Base-by-base conservation (phyloP, 1,284 basidiomycete genomes). In the Cutaneotrichosporon dermatis region DNA sequence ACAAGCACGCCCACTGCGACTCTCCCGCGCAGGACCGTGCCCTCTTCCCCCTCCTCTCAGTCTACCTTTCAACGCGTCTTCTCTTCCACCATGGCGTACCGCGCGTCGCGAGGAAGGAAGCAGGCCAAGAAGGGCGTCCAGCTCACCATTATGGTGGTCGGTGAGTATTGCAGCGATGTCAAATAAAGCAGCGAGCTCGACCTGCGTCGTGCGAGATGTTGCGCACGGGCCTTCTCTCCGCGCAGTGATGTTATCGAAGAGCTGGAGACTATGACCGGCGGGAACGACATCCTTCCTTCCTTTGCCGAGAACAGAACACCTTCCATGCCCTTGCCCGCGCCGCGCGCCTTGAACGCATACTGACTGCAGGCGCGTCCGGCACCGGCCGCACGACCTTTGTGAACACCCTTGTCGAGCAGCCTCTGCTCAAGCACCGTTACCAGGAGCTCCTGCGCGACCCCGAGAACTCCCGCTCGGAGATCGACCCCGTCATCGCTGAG, bases 71-170 rank as follows among this genome's bases (percentile, higher is more conserved):
- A 41, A 51, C 51, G 35, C 50, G 50, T 41, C 50, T 36, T 33
- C 37, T 25, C 16, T 7, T 10, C 48, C 48, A 51, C 44, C 48
- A 76, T 77, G 70, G 66, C 70, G 13, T 73, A 89, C 69, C 87
- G 88, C 75, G 86, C 88, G 81, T 88, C 89, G 74, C 85, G 89
- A 78, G 88, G 88, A 63, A 75, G 80, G 50, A 95, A 93, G 83
- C 93, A 93, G 80, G 91, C 90, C 79, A 96, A 95, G 82, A 95
- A 95, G 85, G 92, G 92, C 79, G 89, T 95, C 57, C 92, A 94
- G 82, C 91, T 95, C 82, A 95, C 92, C 69, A 78, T 93, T 69
- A 93, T 92, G 91, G 91, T 94, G 56, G 91, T 94, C 72, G 91
- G 91, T 93, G 63, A 72, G 79, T 75, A 44, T 51, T 36, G 8